A percentile compares a stretch with the other conserved stretches of the same genome.
Evolutionary conservation across 1,284 basidiomycete genomes (phyloP).

Genomic region (Ceratobasidium sp.): DNA sequence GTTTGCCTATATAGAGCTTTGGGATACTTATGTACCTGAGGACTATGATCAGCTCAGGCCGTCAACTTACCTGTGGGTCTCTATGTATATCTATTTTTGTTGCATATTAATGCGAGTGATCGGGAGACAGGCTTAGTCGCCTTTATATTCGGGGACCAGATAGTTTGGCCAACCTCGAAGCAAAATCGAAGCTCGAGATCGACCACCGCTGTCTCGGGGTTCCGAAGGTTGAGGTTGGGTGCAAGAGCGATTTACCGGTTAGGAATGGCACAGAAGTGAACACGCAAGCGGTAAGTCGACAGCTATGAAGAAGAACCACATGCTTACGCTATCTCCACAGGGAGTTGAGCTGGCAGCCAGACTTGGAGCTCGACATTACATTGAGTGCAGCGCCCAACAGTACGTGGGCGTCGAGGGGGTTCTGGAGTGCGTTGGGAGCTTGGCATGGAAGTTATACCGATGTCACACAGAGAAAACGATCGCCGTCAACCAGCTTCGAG

Average conservation of each 20-base stretch:
- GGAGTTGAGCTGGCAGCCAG: constrained; percentile 1
- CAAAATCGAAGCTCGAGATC: constrained; percentile 1
- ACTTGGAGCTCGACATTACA: constrained; percentile 26
- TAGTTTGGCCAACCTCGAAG: constrained; percentile 2
- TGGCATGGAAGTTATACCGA: constrained; percentile 26
- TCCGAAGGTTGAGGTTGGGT: constrained; percentile 19
- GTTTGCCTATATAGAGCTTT: not conserved
- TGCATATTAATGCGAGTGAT: too few species aligned
- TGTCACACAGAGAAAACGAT: not conserved
- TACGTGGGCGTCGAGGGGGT: constrained; percentile 16
- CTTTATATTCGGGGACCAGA: constrained; percentile 15
- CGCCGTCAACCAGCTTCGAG: not conserved
- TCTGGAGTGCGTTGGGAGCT: not conserved
- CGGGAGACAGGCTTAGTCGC: constrained; percentile 13
- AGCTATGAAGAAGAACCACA: not conserved
- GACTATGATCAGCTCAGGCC: constrained; percentile 9
- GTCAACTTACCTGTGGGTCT: constrained; percentile 13
- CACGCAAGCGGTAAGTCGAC: constrained; percentile 13
- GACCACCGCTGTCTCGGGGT: not conserved
- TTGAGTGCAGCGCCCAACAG: constrained; percentile 22
- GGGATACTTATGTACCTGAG: not conserved
- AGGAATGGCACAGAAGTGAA: not conserved
- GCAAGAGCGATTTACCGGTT: constrained; percentile 6
- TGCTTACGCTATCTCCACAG: not conserved
- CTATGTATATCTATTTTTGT: not conserved